Evolutionary conservation across 2,329 filamentous ascomycete species (phyloP).

Genomic region (Acrocalymma vagum): DNA sequence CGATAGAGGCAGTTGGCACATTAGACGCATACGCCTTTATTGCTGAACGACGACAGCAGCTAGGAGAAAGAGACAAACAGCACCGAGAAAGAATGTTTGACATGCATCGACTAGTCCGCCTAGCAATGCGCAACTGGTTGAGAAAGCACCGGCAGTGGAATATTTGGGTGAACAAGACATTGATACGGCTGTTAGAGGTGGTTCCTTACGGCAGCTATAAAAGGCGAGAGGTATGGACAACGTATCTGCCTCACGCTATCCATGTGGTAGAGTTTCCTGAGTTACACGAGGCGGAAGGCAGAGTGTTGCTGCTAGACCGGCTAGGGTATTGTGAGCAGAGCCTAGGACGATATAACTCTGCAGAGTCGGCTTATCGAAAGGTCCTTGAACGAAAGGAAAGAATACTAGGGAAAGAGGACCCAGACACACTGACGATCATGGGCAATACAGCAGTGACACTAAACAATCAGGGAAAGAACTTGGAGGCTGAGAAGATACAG

Average conservation of each 20-base stretch:
- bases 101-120: conserved; percentile 45
- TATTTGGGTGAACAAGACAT: conserved; percentile 20
- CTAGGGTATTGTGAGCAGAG: conserved; percentile 14
- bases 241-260: conserved; percentile 41
- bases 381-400: conserved; percentile 2
- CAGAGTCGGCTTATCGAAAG: conserved; percentile 9
- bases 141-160: conserved; percentile 18
- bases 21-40: conserved; percentile 42
- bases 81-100: conserved; percentile 19
- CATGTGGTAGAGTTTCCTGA: conserved; percentile 10
- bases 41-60: conserved; percentile 14
- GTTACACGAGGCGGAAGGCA: conserved; percentile 1
- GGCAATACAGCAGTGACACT: too few species aligned
- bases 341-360: conserved; percentile 10
- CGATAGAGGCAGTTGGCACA: conserved; percentile 36
- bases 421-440: too few species aligned
- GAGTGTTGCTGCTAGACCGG: conserved; percentile 12
- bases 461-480: too few species aligned
- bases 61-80: conserved; percentile 3
- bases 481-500: too few species aligned
- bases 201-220: conserved; percentile 24
- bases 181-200: conserved; percentile 27
- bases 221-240: conserved; percentile 28
- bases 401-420: too few species aligned
- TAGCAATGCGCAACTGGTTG: conserved; percentile 46